Percentiles rank a stretch among this genome's conserved stretches.
Conservation (phyloP, 208 protist species). For the Acanthamoeba healyi region DNA sequence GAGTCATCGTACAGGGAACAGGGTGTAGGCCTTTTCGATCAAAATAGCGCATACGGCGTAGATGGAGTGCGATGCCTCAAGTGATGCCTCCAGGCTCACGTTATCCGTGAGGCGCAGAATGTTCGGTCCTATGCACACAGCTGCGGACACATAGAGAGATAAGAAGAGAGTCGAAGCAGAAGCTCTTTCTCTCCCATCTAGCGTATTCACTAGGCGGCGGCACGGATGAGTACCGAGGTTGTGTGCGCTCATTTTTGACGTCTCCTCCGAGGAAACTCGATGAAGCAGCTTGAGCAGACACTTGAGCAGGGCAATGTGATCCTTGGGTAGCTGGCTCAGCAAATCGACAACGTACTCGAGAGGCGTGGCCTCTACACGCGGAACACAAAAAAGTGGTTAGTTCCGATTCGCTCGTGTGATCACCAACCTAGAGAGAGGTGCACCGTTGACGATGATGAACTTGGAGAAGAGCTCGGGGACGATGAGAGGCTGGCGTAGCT, state of each 20-base stretch:
- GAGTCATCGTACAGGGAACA: constrained; percentile 54
- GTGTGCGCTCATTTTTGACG: constrained; percentile 47
- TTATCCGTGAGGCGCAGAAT: constrained; percentile 49
- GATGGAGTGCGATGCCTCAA: constrained; percentile 25
- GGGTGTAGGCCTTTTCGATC: constrained; percentile 39
- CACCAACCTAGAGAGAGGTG: background rate
- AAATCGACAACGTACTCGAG: background rate
- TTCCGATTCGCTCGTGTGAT: too few relatives aligned
- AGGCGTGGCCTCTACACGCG: constrained; percentile 3
- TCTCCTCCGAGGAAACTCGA: constrained; percentile 36
- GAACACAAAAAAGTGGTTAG: background rate
- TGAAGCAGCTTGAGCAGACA: constrained; percentile 71
- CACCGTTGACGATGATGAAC: constrained; percentile 55
- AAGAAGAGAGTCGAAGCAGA: background rate
- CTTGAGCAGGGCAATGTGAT: constrained; percentile 44
- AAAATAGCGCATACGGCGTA: constrained; percentile 31
- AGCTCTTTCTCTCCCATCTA: too few relatives aligned
- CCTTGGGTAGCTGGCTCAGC: constrained; percentile 47
- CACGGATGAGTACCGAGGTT: background rate
- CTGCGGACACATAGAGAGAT: background rate
- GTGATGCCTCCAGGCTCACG: constrained; percentile 61
- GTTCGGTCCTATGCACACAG: constrained; percentile 73
- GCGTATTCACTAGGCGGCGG: too few relatives aligned
- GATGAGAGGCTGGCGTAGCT: constrained; percentile 55
- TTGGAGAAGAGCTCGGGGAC: constrained; percentile 70